Evolutionary conservation across 768 basidiomycete genomes (phyloP).

Genomic region (Asterophora lycoperdoides): DNA sequence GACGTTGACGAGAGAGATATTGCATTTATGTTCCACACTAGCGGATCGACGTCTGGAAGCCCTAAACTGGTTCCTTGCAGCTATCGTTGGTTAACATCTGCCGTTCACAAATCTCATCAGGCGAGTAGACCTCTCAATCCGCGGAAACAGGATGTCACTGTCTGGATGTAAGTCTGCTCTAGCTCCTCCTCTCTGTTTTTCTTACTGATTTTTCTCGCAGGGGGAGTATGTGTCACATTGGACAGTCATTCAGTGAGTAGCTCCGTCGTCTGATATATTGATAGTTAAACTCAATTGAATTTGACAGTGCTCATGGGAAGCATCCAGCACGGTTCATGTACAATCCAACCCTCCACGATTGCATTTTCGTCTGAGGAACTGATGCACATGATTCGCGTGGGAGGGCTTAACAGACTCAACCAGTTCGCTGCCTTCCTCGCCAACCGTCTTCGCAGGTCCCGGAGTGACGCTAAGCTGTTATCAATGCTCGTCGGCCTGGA

Average conservation of each 20-base stretch:
- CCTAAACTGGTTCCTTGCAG: constrained; percentile 76
- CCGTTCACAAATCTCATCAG: constrained; percentile 54
- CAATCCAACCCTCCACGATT: constrained; percentile 62
- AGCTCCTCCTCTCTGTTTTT: neutral
- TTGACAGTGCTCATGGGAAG: constrained; percentile 69
- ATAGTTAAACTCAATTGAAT: constrained; percentile 19
- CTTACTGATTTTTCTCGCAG: constrained; percentile 32
- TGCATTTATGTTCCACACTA: constrained; percentile 76
- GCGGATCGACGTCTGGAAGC: constrained; percentile 79
- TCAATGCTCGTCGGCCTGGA: constrained; percentile 51
- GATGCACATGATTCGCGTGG: constrained; percentile 60
- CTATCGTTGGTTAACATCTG: constrained; percentile 61
- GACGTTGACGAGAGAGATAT: constrained; percentile 34
- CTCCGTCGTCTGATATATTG: constrained; percentile 26
- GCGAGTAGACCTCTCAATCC: constrained; percentile 41
- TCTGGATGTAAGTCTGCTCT: constrained; percentile 53
- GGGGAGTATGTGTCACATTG: constrained; percentile 84
- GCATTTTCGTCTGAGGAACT: constrained; percentile 67
- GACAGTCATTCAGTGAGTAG: constrained; percentile 63
- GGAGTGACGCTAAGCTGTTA: constrained; percentile 58
- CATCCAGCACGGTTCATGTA: constrained; percentile 68
- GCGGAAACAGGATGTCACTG: constrained; percentile 61
- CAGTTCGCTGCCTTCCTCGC: constrained; percentile 70
- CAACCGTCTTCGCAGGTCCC: constrained; percentile 52
- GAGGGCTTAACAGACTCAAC: constrained; percentile 68